A percentile compares a stretch with the other conserved stretches of the same genome.
phyloP scores from a whole-genome alignment of 176 grass and related monocot genomes.

The Rhynchospora breviuscula region DNA sequence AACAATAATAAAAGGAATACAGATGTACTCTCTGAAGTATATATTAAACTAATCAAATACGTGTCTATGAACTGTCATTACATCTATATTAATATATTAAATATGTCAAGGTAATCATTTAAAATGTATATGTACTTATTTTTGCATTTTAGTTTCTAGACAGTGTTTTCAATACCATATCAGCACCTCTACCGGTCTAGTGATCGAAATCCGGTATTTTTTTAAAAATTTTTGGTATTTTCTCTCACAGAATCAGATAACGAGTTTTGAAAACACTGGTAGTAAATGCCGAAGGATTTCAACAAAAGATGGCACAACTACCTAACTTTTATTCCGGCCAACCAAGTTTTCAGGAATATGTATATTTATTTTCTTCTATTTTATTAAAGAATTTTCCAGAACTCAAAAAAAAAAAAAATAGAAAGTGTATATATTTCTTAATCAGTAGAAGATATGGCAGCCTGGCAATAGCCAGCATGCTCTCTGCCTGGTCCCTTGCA shows the following conservation, averaged over 20 bases:
- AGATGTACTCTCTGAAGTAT: not conserved
- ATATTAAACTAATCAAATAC: not conserved
- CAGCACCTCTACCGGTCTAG: too few species aligned
- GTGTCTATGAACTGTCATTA: slow-evolving; percentile 12
- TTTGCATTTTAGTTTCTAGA: not conserved
- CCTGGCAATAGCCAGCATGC: not conserved
- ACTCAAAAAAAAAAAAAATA: not conserved
- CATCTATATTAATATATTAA: not conserved
- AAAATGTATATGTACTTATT: not conserved
- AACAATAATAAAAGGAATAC: not conserved
- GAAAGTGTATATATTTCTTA: not conserved
- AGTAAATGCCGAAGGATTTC: too few species aligned
- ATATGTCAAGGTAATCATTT: not conserved
- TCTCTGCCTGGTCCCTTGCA: slow-evolving; percentile 1
- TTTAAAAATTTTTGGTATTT: too few species aligned
- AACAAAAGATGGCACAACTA: too few species aligned
- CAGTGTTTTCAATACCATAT: too few species aligned
- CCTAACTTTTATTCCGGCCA: too few species aligned
- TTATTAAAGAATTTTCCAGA: not conserved
- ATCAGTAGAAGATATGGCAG: not conserved
- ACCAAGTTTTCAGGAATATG: not conserved
- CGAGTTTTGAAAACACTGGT: too few species aligned
- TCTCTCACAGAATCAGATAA: too few species aligned
- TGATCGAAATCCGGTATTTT: too few species aligned
- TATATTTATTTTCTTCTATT: not conserved